Evolutionary conservation across 1,284 basidiomycete genomes (phyloP).

Genomic region (Heterobasidion parviporum): DNA sequence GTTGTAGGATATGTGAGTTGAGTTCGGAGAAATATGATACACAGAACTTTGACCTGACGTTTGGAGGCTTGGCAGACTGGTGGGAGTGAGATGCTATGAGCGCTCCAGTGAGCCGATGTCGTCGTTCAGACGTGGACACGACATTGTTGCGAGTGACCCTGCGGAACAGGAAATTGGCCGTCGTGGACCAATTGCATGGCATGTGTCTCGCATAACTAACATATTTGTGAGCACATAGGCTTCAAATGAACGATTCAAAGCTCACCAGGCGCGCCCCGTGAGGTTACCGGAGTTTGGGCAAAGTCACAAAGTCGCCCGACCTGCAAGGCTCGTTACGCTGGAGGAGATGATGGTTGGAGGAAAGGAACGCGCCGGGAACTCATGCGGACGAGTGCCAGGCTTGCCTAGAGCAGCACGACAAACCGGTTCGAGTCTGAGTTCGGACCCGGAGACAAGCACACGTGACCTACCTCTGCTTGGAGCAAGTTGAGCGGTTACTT

Average conservation of each 20-base stretch:
- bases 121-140: not conserved
- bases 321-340: not conserved
- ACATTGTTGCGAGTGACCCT: not conserved
- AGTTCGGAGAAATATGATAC: not conserved
- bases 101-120: not conserved
- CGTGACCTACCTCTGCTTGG: not conserved
- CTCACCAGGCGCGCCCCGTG: constrained; percentile 1
- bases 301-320: not conserved
- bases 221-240: not conserved
- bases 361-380: not conserved
- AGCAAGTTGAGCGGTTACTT: too few relatives aligned
- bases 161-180: constrained; percentile 25
- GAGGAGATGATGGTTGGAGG: not conserved
- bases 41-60: too few relatives aligned
- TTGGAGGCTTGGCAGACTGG: not conserved
- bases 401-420: too few relatives aligned
- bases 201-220: constrained; percentile 30
- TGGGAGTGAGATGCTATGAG: not conserved
- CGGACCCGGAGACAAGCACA: not conserved
- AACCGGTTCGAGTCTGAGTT: not conserved
- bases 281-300: not conserved
- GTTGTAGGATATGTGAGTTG: not conserved
- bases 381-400: too few relatives aligned
- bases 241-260: not conserved
- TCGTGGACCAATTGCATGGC: constrained; percentile 50